Evolutionary conservation across 2,329 filamentous ascomycete genomes (phyloP).

Genomic region (Aspergillus oerlinghausenensis): DNA sequence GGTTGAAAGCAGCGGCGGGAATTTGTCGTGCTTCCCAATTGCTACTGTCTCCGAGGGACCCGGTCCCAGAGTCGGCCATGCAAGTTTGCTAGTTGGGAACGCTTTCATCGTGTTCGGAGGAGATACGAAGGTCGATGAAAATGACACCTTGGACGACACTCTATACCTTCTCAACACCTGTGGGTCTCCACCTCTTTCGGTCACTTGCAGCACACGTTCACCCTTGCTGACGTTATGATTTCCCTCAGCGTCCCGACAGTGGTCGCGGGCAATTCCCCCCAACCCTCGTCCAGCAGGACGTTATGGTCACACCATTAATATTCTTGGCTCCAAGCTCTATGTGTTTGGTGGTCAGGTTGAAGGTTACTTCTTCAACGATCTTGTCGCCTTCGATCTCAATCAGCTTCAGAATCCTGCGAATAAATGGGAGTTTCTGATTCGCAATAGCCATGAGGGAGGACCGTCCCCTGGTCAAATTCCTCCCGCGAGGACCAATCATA

Average conservation of each 20-base stretch:
- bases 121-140: constrained; percentile 94
- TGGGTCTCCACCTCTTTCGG: constrained; percentile 49
- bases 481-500: constrained; percentile 89
- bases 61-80: constrained; percentile 88
- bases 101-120: constrained; percentile 98
- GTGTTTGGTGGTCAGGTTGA: constrained; percentile 98
- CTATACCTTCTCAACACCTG: constrained; percentile 96
- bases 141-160: constrained; percentile 87
- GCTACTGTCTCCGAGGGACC: constrained; percentile 90
- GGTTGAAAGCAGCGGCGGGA: constrained; percentile 79
- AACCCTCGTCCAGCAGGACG: constrained; percentile 81
- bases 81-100: constrained; percentile 91
- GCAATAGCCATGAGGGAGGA: constrained; percentile 59
- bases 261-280: constrained; percentile 88
- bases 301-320: constrained; percentile 95
- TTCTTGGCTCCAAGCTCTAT: constrained; percentile 93
- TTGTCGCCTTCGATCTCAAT: constrained; percentile 93
- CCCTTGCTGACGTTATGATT: not conserved
- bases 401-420: constrained; percentile 87
- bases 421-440: constrained; percentile 88
- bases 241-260: constrained; percentile 83
- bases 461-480: constrained; percentile 64
- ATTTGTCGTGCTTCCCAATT: constrained; percentile 85
- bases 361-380: constrained; percentile 95
- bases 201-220: constrained; percentile 11